phyloP scores from a whole-genome alignment of 805 yeast species.

The Candida manassasensis region DNA sequence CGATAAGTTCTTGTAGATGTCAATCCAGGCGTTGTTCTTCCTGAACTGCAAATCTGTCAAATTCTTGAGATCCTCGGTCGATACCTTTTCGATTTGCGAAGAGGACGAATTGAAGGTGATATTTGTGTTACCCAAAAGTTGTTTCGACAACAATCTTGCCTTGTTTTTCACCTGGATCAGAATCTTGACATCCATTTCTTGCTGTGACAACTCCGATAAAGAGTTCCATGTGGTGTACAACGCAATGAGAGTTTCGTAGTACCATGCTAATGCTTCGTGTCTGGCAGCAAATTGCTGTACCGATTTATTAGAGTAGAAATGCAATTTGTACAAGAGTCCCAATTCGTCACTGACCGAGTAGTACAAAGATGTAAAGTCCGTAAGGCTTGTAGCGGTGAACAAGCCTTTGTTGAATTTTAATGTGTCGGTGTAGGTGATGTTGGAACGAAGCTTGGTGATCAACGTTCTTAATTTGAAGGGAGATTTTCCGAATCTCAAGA shows the following conservation, averaged over 20 bases:
- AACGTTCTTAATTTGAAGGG: conserved; percentile 51
- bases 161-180: conserved; percentile 58
- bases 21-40: conserved; percentile 34
- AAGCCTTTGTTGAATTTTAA: conserved; percentile 12
- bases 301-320: conserved; percentile 37
- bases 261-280: conserved; percentile 70
- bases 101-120: conserved; percentile 7
- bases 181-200: conserved; percentile 50
- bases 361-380: conserved; percentile 53
- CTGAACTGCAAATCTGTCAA: conserved; percentile 32
- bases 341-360: conserved; percentile 66
- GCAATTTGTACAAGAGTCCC: conserved; percentile 49
- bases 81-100: conserved; percentile 12
- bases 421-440: conserved; percentile 9
- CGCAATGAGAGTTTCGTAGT: conserved; percentile 55
- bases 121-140: conserved; percentile 24
- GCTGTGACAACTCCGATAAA: conserved; percentile 38
- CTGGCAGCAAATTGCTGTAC: conserved; percentile 38
- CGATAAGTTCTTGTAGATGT: conserved; percentile 34
- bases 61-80: conserved; percentile 16
- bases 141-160: conserved; percentile 43
- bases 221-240: conserved; percentile 47
- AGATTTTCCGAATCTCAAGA: conserved; percentile 64
- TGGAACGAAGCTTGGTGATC: conserved; percentile 21
- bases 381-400: conserved; percentile 43